Conservation (phyloP, 2,329 filamentous ascomycete species). For the Colletotrichum sp. region DNA sequence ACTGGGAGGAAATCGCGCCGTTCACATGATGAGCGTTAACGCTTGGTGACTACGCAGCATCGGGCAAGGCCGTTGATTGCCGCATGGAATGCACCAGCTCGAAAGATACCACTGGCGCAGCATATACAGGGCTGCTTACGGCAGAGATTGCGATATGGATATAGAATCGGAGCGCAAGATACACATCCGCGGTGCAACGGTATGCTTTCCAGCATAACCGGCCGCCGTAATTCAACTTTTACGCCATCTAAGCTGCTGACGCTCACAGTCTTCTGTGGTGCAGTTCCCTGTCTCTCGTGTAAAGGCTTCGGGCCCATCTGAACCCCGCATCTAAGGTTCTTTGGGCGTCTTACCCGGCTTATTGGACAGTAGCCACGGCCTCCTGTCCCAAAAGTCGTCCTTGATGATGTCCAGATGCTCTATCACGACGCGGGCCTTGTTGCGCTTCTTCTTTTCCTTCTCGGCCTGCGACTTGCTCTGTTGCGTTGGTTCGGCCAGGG, state of each 20-base stretch:
- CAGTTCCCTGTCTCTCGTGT: not conserved
- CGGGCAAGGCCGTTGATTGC: not conserved
- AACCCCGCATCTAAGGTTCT: slow-evolving; percentile 43
- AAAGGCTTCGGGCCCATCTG: not conserved
- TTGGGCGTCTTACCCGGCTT: slow-evolving; percentile 75
- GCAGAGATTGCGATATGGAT: not conserved
- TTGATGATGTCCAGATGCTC: slow-evolving; percentile 94
- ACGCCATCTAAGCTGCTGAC: not conserved
- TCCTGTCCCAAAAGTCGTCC: slow-evolving; percentile 88
- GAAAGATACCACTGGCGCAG: not conserved
- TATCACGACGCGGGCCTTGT: slow-evolving; percentile 81
- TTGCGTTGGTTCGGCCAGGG: slow-evolving; percentile 55
- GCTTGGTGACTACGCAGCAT: not conserved
- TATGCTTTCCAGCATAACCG: not conserved
- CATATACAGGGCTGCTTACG: not conserved
- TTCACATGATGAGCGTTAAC: not conserved
- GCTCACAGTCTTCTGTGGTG: not conserved
- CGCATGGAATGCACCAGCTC: not conserved
- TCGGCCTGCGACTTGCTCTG: slow-evolving; percentile 82
- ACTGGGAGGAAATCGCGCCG: not conserved
- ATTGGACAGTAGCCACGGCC: slow-evolving; percentile 83
- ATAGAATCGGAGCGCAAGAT: not conserved
- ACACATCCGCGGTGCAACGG: not conserved
- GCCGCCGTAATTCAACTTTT: not conserved
- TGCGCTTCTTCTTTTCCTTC: slow-evolving; percentile 79